Evolutionary conservation across 73 alveolate genomes (phyloP).

Genomic region (Tetrahymena borealis): DNA sequence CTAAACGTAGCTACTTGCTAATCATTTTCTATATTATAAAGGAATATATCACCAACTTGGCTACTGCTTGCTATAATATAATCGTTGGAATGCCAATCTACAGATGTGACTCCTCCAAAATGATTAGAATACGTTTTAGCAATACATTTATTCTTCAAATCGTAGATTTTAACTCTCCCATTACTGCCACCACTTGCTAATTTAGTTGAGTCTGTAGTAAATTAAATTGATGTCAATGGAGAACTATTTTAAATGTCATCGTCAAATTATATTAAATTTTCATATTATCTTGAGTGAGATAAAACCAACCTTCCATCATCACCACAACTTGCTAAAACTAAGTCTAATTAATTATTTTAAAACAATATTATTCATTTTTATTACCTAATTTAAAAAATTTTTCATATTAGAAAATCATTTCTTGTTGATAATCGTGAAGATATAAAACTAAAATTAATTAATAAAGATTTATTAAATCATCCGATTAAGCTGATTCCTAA

Average conservation of each 20-base stretch:
- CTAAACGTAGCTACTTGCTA: constrained; percentile 10
- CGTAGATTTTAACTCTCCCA: constrained; percentile 80
- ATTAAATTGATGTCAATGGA: constrained; percentile 52
- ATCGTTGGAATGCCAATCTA: constrained; percentile 42
- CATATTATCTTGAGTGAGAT: constrained; percentile 9
- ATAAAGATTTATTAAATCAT: too few species aligned
- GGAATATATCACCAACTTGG: constrained; percentile 8
- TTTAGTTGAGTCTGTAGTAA: constrained; percentile 37
- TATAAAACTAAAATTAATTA: too few species aligned
- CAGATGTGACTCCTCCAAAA: constrained; percentile 12
- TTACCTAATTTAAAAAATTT: too few species aligned
- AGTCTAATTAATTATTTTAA: background rate
- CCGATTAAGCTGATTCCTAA: too few species aligned
- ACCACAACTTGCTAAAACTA: constrained; percentile 54
- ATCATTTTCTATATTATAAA: constrained; percentile 8
- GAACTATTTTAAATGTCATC: constrained; percentile 1
- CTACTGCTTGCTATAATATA: constrained; percentile 33
- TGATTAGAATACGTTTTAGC: constrained; percentile 21
- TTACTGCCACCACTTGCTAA: constrained; percentile 75
- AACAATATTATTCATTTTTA: background rate
- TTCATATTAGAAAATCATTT: too few species aligned
- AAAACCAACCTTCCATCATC: constrained; percentile 56
- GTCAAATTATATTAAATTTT: background rate
- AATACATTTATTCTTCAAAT: constrained; percentile 59
- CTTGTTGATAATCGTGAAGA: too few species aligned